Base-by-base conservation (phyloP, 179 eudicot species). In the Sideroxylon spinosum region DNA sequence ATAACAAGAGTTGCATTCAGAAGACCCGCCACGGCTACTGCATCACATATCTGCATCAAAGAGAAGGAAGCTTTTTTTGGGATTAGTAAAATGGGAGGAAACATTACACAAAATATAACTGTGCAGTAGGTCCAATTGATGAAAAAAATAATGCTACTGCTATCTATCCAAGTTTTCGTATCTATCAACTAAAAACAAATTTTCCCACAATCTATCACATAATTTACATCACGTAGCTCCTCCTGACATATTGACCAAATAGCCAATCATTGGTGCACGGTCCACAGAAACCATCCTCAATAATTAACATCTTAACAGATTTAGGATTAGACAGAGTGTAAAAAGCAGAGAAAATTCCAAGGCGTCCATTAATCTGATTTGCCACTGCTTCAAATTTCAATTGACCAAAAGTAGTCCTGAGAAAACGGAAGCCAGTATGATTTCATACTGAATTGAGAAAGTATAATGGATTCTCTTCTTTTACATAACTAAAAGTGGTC, bases 1-100 rank as follows among this genome's bases (percentile, higher is more conserved):
- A 96, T 91, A 62, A 96, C 97, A 77, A 96, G 98, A 74, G 98
- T 94, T 61, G 99, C 99, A 81, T 96, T 96, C 74, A 96, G 89
- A 62, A 94, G 85, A 55, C 97, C 95, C 7, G 99, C 99, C 75
- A 96, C 99, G 29, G 99, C 98, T 77, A 96, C 98, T 9, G 97
- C 99, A 86, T 96, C 97, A 53, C 97, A 94, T 85, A 96, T 96
- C 99, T 96, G 94, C 61, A n/a, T 69, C 67, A 65, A 64, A 23
- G 69, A 73, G 37, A 13, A 68, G 56, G 12, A n/a, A 56, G 5
- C 44, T 1, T 1, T 37, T 37, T 37, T 37, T 37, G 44, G 44
- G 44, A 37, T 37, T 3, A 37, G 44, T 37, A 37, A 37, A 37
- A 37, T 37, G 44, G 44, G 44, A 37, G 44, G 44, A 37, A 37